Percentiles rank a stretch among this genome's conserved stretches.
Conservation (phyloP, 805 yeast genomes). For the Cyberlindnera meyerae region DNA sequence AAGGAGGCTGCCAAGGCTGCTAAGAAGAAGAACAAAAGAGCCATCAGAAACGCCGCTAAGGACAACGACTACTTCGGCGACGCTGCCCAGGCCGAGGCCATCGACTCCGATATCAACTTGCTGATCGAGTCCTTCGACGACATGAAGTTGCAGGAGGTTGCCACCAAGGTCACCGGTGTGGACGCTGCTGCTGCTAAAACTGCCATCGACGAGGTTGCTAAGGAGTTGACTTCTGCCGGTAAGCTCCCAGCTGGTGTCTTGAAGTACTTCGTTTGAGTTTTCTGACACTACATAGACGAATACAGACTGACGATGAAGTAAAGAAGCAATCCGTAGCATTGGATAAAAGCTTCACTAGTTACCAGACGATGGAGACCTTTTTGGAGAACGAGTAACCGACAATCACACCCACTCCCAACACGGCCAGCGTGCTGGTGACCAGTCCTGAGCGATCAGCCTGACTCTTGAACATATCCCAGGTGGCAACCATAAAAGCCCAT, state of each 20-base stretch:
- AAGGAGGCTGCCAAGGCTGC: conserved; percentile 88
- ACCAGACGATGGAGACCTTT: background rate
- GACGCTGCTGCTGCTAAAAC: conserved; percentile 57
- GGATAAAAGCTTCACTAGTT: background rate
- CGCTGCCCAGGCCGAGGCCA: conserved; percentile 56
- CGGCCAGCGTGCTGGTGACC: conserved; percentile 17
- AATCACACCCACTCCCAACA: conserved; percentile 21
- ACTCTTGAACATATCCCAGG: conserved; percentile 2
- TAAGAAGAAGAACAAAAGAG: conserved; percentile 95
- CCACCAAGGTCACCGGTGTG: conserved; percentile 47
- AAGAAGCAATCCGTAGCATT: too few relatives aligned
- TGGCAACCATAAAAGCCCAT: conserved; percentile 7
- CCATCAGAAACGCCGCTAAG: conserved; percentile 75
- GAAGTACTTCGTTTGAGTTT: conserved; percentile 47
- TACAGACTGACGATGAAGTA: too few relatives aligned
- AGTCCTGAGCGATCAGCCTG: conserved; percentile 1
- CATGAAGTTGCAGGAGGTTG: conserved; percentile 67
- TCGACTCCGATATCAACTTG: conserved; percentile 75
- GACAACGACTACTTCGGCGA: conserved; percentile 84
- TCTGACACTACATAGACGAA: too few relatives aligned
- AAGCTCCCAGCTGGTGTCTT: conserved; percentile 47
- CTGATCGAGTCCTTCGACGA: conserved; percentile 81
- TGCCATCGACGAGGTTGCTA: conserved; percentile 50
- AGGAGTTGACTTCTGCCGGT: conserved; percentile 48
- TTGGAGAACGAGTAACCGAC: conserved; percentile 18